phyloP scores from a whole-genome alignment of 2,329 filamentous ascomycete species.

The Cercospora sp. region DNA sequence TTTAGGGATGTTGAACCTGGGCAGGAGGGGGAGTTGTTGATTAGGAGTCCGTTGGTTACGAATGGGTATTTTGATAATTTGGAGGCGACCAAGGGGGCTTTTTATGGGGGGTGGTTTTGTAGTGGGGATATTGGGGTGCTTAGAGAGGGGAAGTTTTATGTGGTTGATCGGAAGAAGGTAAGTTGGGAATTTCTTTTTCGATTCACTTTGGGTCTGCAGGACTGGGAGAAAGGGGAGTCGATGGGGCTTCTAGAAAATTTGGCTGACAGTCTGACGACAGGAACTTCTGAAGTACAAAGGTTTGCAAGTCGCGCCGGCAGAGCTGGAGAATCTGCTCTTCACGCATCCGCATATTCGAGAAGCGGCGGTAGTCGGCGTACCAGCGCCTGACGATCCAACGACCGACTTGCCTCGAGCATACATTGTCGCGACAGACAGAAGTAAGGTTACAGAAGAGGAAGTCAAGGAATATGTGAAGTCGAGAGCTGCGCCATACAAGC shows the following conservation, averaged over 20 bases:
- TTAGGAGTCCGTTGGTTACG: conserved; percentile 42
- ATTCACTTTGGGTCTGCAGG: too few species aligned
- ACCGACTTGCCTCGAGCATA: conserved; percentile 50
- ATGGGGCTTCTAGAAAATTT: too few species aligned
- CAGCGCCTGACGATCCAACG: conserved; percentile 48
- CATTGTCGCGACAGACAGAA: conserved; percentile 41
- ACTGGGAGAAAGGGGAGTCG: too few species aligned
- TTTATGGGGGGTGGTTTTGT: conserved; percentile 81
- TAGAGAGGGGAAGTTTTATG: conserved; percentile 76
- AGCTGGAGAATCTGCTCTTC: conserved; percentile 49
- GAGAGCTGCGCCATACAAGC: conserved; percentile 50
- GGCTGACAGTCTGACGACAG: conserved; percentile 48
- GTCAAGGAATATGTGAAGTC: conserved; percentile 45
- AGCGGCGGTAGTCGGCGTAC: conserved; percentile 48
- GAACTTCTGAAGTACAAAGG: conserved; percentile 58
- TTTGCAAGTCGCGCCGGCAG: conserved; percentile 51
- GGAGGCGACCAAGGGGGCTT: conserved; percentile 67
- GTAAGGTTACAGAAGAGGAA: conserved; percentile 37
- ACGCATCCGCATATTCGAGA: conserved; percentile 47
- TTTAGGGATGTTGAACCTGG: conserved; percentile 45
- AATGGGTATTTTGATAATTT: conserved; percentile 74
- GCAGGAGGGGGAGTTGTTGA: conserved; percentile 35
- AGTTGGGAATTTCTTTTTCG: not conserved
- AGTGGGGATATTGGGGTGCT: conserved; percentile 80
- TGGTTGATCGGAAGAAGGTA: conserved; percentile 69